Percentiles rank a stretch among this genome's conserved stretches.
Conservation (phyloP, 192 early-diverging fungal genomes). For the Backusella parvicylindrica region DNA sequence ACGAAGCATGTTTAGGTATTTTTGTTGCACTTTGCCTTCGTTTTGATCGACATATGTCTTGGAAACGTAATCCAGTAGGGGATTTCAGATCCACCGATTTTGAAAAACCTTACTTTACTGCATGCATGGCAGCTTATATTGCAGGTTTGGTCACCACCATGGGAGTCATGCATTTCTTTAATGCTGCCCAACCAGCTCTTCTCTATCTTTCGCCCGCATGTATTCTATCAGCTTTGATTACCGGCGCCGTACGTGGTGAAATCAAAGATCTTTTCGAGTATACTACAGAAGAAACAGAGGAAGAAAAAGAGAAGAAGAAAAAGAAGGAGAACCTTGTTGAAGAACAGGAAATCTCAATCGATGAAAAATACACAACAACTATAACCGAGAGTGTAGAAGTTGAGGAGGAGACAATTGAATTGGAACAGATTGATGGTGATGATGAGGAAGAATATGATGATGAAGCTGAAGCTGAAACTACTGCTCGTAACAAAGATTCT, state of each 20-base stretch:
- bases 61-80: conserved; percentile 52
- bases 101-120: conserved; percentile 84
- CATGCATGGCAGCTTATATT: conserved; percentile 78
- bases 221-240: conserved; percentile 76
- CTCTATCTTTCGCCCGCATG: conserved; percentile 97
- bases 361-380: neutral
- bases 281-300: conserved; percentile 53
- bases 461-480: neutral
- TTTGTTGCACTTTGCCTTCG: conserved; percentile 88
- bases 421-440: neutral
- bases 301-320: conserved; percentile 48
- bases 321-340: conserved; percentile 19
- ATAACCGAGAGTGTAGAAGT: neutral
- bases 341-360: neutral
- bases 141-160: conserved; percentile 86
- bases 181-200: conserved; percentile 94
- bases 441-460: neutral
- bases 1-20: conserved; percentile 50
- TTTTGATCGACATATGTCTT: conserved; percentile 80
- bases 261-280: conserved; percentile 63
- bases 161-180: conserved; percentile 91
- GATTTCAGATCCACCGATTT: conserved; percentile 59
- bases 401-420: conserved; percentile 12
- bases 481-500: neutral
- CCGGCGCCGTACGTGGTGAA: conserved; percentile 64